These are phyloP conservation scores for Avena sativa DNA, from an alignment of 176 grass and related monocot genomes.

Conservation along the genomic window DNA sequence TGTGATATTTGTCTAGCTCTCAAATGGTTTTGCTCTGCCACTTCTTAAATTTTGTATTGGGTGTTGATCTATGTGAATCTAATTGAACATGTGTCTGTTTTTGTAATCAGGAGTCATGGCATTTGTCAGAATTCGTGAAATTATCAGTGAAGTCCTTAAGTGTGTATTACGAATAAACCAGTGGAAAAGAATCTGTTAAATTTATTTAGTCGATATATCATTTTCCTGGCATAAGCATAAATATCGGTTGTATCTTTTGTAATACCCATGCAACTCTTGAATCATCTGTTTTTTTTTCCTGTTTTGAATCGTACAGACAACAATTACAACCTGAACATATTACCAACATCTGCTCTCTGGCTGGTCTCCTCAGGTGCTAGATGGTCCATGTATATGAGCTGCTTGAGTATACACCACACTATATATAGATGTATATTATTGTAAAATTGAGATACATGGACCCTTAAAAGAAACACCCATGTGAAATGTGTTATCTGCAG, in stretches of 20 bases:
- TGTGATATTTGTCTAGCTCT: conserved; percentile 6
- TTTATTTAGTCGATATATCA: background rate
- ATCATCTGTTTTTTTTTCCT: background rate
- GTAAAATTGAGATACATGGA: background rate
- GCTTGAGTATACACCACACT: background rate
- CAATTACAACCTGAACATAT: background rate
- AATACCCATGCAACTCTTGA: too few species aligned
- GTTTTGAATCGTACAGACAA: background rate
- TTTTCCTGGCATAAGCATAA: background rate
- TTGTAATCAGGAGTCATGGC: background rate
- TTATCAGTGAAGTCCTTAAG: background rate
- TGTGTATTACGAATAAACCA: background rate
- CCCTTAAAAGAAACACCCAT: background rate
- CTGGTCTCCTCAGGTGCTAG: background rate
- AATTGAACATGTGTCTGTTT: background rate
- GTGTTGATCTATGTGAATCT: background rate
- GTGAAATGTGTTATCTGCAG: background rate
- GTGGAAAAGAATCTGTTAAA: conserved; percentile 15
- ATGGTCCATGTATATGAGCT: background rate
- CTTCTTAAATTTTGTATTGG: background rate
- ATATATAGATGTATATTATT: background rate
- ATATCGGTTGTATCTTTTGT: background rate
- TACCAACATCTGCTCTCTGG: background rate
- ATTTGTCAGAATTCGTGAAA: background rate
- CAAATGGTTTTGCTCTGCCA: background rate